These are phyloP conservation scores for Cicer judaicum DNA, from an alignment of 306 rosid genomes.

Conservation along the genomic window DNA sequence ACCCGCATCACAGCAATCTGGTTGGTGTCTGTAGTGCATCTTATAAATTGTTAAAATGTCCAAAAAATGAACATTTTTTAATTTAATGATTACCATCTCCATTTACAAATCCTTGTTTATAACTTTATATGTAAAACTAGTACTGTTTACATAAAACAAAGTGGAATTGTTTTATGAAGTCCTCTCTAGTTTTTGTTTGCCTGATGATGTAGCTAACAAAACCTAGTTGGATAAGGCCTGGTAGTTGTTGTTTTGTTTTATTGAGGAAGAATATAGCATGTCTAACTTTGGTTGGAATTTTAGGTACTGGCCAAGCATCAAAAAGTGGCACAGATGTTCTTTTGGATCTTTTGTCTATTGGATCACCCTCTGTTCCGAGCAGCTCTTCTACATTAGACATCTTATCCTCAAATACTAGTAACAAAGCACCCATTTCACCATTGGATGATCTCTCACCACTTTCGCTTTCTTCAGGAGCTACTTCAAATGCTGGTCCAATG, in stretches of 20 bases:
- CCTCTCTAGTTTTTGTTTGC: slow-evolving; percentile 22
- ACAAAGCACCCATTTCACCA: slow-evolving; percentile 59
- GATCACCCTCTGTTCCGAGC: slow-evolving; percentile 63
- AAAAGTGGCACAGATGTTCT: slow-evolving; percentile 77
- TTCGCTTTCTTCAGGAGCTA: slow-evolving; percentile 56
- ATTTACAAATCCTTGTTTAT: slow-evolving; percentile 25
- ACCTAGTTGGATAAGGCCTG: slow-evolving; percentile 15
- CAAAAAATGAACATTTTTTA: background rate
- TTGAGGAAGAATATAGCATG: slow-evolving; percentile 32
- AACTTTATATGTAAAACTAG: background rate
- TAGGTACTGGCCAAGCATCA: slow-evolving; percentile 62
- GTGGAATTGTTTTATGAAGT: slow-evolving; percentile 28
- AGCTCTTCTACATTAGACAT: slow-evolving; percentile 62
- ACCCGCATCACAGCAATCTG: slow-evolving; percentile 62
- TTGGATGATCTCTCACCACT: slow-evolving; percentile 74
- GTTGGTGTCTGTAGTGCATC: slow-evolving; percentile 55
- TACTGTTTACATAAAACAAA: slow-evolving; percentile 18
- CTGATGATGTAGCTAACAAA: background rate
- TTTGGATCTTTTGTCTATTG: slow-evolving; percentile 89
- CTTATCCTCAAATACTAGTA: slow-evolving; percentile 57
- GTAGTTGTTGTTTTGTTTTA: slow-evolving; percentile 8
- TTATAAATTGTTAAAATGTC: slow-evolving; percentile 24
- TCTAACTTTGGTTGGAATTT: slow-evolving; percentile 43
- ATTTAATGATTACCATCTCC: slow-evolving; percentile 30
- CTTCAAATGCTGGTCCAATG: slow-evolving; percentile 66